Evolutionary conservation across 352 stramenopile species (phyloP).

Genomic region (Globisporangium nagaii): DNA sequence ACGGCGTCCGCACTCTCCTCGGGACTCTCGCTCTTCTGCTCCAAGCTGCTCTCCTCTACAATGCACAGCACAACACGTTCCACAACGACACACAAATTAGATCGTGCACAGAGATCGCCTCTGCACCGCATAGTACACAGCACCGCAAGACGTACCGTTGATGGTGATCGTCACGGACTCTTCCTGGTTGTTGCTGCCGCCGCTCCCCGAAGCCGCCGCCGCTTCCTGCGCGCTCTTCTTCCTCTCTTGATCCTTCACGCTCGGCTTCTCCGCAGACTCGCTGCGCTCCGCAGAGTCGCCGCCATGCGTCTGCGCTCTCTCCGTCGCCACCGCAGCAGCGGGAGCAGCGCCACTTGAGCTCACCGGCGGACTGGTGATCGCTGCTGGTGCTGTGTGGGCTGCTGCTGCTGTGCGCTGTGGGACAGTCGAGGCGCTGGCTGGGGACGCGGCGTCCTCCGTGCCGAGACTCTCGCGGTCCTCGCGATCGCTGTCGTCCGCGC

Average conservation of each 20-base stretch:
- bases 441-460: constrained; percentile 13
- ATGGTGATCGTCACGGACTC: constrained; percentile 1
- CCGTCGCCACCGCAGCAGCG: not conserved
- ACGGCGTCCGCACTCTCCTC: not conserved
- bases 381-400: constrained; percentile 17
- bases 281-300: not conserved
- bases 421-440: not conserved
- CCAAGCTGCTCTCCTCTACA: constrained; percentile 5
- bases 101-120: too few relatives aligned
- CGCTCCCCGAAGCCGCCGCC: not conserved
- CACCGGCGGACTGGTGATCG: constrained; percentile 3
- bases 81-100: too few relatives aligned
- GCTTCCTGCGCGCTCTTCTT: not conserved
- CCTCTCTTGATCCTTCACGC: not conserved
- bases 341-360: not conserved
- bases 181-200: constrained; percentile 1
- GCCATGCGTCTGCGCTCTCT: not conserved
- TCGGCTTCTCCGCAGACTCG: not conserved
- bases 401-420: constrained; percentile 7
- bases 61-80: not conserved
- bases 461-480: constrained; percentile 15
- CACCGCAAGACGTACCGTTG: not conserved
- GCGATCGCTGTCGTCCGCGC: constrained; percentile 22
- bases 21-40: constrained; percentile 4
- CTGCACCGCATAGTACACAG: too few relatives aligned